Base-by-base conservation (phyloP, 2,329 filamentous ascomycete species). In the Botrytis fabae region DNA sequence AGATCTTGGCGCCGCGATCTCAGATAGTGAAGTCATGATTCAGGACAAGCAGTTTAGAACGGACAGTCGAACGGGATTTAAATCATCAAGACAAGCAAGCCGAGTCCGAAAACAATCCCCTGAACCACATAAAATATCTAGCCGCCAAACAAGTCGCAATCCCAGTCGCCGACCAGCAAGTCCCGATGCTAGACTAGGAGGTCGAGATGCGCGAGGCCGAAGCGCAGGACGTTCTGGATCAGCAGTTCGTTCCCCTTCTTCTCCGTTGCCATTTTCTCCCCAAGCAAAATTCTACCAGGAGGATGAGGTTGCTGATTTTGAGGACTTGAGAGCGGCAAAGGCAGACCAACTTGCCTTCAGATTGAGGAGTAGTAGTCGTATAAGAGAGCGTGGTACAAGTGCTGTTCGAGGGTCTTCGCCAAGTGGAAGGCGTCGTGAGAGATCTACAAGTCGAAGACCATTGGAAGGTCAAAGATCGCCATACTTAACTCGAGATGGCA, bases 191-290 rank as follows among this genome's bases (percentile, higher is more conserved):
- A 72, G 70, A 48, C 70, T 78, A 76, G 60, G 80, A 66, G 73
- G 75, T 25, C 70, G 76, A 38, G 85, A 88, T 10, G 81, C 85
- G 14, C 76, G 92, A 68, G 92, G 91, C 3, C 87, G 92, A 75
- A 92, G 90, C 78, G 83, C 86, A 65, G 86, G 86, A 25, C 86
- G 90, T n/a, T 85, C 85, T 28, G 87, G 85, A 3, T 89, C 89
- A n/a, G 80, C 83, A 3, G 83, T 87, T 62, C 86, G 90, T 68
- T 97, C 94, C 1, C 94, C 95, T 1, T 92, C 92, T 0, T 95
- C 93, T 1, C 94, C 95, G 1, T 83, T 94, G 35, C 93, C 94
- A 6, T 91, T 95, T 85, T 89, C 92, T 22, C 84, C 85, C 9
- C 84, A 86, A 3, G 88, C 86, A 32, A 86, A 85, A 28, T 84